A percentile compares a stretch with the other conserved stretches of the same genome.
These are phyloP conservation scores for Dalbergia cochinchinensis DNA, from an alignment of 306 rosid genomes.

Conservation along the genomic window DNA sequence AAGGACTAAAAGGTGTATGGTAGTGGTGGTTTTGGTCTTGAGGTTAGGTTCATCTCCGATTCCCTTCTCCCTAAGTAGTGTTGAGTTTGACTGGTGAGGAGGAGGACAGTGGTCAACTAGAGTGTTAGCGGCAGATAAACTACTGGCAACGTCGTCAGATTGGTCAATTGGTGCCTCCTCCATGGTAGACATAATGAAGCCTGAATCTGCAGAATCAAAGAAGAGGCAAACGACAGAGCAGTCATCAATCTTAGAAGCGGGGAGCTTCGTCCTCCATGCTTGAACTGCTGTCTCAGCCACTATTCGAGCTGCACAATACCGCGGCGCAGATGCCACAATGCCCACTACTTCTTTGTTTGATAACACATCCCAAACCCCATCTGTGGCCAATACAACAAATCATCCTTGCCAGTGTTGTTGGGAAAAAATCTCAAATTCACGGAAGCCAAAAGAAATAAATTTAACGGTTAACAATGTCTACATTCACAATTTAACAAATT, in stretches of 20 bases:
- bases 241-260: constrained; percentile 72
- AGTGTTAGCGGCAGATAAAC: not conserved
- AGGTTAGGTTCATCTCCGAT: not conserved
- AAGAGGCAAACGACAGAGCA: constrained; percentile 90
- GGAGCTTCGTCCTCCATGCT: constrained; percentile 69
- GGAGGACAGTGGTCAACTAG: not conserved
- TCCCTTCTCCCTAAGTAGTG: not conserved
- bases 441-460: too few species aligned
- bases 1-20: constrained; percentile 6
- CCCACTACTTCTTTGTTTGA: constrained; percentile 74
- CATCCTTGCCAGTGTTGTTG: too few species aligned
- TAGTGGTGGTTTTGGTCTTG: constrained; percentile 28
- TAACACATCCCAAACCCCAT: constrained; percentile 95
- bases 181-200: not conserved
- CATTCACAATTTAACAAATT: too few species aligned
- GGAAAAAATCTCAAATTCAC: too few species aligned
- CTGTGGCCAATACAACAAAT: constrained; percentile 84
- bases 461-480: too few species aligned
- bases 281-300: constrained; percentile 71
- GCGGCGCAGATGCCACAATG: constrained; percentile 69
- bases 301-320: constrained; percentile 60
- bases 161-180: not conserved
- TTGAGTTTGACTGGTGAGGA: too few species aligned
- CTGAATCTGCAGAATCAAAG: constrained; percentile 49
- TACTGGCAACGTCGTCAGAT: not conserved